These are phyloP conservation scores for Anisodus acutangulus DNA, from an alignment of 257 asterid species.

Conservation along the genomic window DNA sequence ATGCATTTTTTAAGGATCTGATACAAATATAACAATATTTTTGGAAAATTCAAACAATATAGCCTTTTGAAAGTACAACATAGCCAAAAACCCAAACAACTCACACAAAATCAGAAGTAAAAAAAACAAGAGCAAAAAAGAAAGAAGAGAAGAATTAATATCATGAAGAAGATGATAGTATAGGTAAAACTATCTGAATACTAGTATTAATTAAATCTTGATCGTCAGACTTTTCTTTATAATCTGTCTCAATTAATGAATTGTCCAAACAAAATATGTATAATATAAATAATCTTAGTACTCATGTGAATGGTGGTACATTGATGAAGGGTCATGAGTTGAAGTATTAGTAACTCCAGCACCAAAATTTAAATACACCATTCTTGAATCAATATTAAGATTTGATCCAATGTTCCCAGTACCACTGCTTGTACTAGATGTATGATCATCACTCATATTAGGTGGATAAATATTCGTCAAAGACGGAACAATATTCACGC, in stretches of 20 bases:
- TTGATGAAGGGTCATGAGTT: slow-evolving; percentile 54
- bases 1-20: neutral
- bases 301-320: slow-evolving; percentile 75
- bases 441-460: slow-evolving; percentile 55
- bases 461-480: slow-evolving; percentile 59
- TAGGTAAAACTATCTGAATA: neutral
- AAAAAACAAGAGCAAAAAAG: neutral
- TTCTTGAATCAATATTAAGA: slow-evolving; percentile 68
- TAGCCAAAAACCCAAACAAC: neutral
- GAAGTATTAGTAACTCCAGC: slow-evolving; percentile 49
- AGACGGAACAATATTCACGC: slow-evolving; percentile 42
- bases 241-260: neutral
- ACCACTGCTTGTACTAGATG: slow-evolving; percentile 49
- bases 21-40: neutral
- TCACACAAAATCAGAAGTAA: neutral
- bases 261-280: neutral
- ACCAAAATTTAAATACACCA: slow-evolving; percentile 82
- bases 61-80: neutral
- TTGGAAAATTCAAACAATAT: neutral
- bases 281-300: slow-evolving; percentile 31
- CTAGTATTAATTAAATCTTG: neutral
- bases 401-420: slow-evolving; percentile 36
- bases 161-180: slow-evolving; percentile 19
- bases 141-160: neutral
- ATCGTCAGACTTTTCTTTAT: neutral